phyloP scores from a whole-genome alignment of 805 yeast species.

The Metschnikowia picachoensis region DNA sequence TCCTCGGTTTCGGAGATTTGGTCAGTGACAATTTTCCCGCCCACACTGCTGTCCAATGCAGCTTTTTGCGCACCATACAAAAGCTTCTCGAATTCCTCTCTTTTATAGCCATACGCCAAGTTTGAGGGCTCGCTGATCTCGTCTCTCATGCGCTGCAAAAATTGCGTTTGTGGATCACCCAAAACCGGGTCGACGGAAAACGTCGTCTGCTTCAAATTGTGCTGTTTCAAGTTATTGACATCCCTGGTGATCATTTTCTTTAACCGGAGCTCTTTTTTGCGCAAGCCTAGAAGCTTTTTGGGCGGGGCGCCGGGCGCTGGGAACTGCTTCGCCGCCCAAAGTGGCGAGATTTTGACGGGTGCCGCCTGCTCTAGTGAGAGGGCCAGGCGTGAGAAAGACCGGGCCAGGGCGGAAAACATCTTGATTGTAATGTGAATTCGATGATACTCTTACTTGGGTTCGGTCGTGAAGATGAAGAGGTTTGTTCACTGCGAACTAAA shows the following conservation, averaged over 20 bases:
- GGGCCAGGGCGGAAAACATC: slow-evolving; percentile 13
- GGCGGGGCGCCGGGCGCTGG: slow-evolving; percentile 29
- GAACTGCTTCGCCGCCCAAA: slow-evolving; percentile 36
- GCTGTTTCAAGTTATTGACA: slow-evolving; percentile 38
- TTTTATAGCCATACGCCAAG: slow-evolving; percentile 55
- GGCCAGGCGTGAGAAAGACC: slow-evolving; percentile 6
- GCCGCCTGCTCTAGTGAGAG: slow-evolving; percentile 9
- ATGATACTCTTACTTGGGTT: background rate
- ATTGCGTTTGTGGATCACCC: slow-evolving; percentile 64
- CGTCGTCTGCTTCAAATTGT: slow-evolving; percentile 27
- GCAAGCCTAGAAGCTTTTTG: slow-evolving; percentile 31
- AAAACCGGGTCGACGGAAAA: slow-evolving; percentile 75
- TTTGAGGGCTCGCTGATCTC: slow-evolving; percentile 64
- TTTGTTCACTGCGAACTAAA: background rate
- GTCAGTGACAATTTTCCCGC: slow-evolving; percentile 30
- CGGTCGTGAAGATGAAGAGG: slow-evolving; percentile 1
- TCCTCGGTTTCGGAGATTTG: slow-evolving; percentile 36
- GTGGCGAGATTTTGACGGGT: slow-evolving; percentile 10
- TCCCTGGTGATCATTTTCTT: slow-evolving; percentile 39
- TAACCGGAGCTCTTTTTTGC: slow-evolving; percentile 37
- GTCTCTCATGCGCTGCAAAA: slow-evolving; percentile 62
- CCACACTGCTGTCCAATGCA: slow-evolving; percentile 35
- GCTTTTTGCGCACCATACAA: slow-evolving; percentile 75
- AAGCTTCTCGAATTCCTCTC: slow-evolving; percentile 68
- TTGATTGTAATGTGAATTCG: background rate